Evolutionary conservation across 2,329 filamentous ascomycete genomes (phyloP), one percentile per base, ranked within the genome.

Genomic region (Penicillium sp.): DNA sequence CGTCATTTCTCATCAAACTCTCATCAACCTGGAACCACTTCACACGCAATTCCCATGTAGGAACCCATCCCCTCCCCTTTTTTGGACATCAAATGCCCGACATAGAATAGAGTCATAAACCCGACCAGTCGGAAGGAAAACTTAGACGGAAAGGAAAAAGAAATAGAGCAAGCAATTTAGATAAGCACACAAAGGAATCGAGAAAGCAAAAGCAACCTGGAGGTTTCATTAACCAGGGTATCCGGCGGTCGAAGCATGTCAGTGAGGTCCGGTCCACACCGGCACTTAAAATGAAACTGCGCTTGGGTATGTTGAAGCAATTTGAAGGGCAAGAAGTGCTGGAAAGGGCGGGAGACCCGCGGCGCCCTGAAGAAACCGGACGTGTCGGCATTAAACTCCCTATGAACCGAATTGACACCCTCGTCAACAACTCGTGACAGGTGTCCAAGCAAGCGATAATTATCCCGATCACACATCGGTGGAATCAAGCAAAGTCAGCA

Each of bases 401-500:
- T 17, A 29, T 54, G 42, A 49, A 57, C 47, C 47, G 42, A 57
- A 29, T 59, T 54, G 54, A 51, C 33, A 42, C 21, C 33, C 40
- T 45, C 56, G 17, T 56, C 31, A 49, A 54, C 41, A 41, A 50
- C 51, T 45, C 41, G 50, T 43, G 48, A 50, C 25, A 59, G 55
- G 50, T 54, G 49, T 59, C 61, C 49, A 57, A 63, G 54, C 23
- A 55, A 51, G 57, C 37, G 55, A 56, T 52, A 55, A 54, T 51
- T 41, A 53, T 56, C 54, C 57, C 55, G 57, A 47, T 57, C 50
- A 25, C 40, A 56, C 33, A 52, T 51, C 50, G 27, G 29, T 23
- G 38, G 41, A 49, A 68, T 81, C 76, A 93, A 61, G 89, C 89
- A 78, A 95, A 95, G 76, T 96, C 92, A 60, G 91, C 90, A 52